Evolutionary conservation across 2,329 filamentous ascomycete genomes (phyloP), one percentile per base, ranked within the genome.

Genomic region (Lecanicillium sp.): DNA sequence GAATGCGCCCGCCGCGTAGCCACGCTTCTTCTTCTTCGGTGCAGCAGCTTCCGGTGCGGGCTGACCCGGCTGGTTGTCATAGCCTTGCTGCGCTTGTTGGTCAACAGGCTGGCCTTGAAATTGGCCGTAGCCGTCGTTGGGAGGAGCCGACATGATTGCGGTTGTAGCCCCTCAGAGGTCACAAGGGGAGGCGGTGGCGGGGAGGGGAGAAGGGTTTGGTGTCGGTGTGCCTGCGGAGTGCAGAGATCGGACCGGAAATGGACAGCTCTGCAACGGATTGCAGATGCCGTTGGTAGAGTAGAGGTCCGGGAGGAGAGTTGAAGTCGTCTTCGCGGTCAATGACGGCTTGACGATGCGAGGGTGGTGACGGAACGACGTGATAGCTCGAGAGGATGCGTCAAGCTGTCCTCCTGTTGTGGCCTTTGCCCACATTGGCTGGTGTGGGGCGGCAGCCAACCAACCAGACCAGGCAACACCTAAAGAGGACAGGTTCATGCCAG

Each of bases 1-100:
- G 62, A 94, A 98, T 33, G 90, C 90, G 62, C 94, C 85, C 41
- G 86, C 86, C 39, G 92, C 92, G 68, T 96, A 96, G 41, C 85
- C 83, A 70, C 88, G 78, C 75, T 94, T 95, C 78, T 95, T 95
- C 70, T 88, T 88, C 61, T 75, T 80, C 46, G 39, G 39, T 22
- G 67, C 71, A 33, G 68, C 67, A 29, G 49, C 45, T 19, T 54
- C 50, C 22, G 46, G 48, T 29, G 41, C 48, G n/a, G 45, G 45
- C 19, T 48, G 50, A 22, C 52, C 60, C 37, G 50, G 55, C 41
- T 64, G 65, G 50, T 62, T 64, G 27, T 44, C 57, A 33, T 52
- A 51, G 41, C 53, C 45, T 31, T 52, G 51, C 33, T 63, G 61
- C 41, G 63, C 60, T 35, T 63, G 54, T 45, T 68, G 61, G 44